These are phyloP conservation scores for Ceratobasidium sp. DNA, from an alignment of 1,284 basidiomycete genomes.

Conservation along the genomic window DNA sequence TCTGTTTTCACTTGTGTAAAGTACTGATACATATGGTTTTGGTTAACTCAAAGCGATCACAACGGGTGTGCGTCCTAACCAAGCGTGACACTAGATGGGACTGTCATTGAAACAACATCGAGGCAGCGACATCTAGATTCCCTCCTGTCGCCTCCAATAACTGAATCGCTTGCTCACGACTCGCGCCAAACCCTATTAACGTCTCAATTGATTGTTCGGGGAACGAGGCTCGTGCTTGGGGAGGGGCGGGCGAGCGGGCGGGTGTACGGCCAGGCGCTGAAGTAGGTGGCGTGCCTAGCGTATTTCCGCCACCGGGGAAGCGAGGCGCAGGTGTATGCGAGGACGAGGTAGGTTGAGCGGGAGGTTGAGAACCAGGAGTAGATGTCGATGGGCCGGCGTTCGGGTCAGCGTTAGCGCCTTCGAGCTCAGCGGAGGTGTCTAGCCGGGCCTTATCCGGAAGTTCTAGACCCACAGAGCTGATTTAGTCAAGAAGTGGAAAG, in stretches of 20 bases:
- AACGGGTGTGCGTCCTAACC: too few relatives aligned
- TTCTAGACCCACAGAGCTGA: conserved; percentile 42
- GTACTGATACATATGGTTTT: conserved; percentile 11
- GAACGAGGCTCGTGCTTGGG: conserved; percentile 59
- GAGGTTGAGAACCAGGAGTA: not conserved
- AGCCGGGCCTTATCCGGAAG: conserved; percentile 83
- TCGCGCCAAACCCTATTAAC: conserved; percentile 81
- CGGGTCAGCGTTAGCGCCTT: conserved; percentile 12
- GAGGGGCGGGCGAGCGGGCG: conserved; percentile 3
- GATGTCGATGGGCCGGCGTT: conserved; percentile 21
- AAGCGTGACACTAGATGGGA: too few relatives aligned
- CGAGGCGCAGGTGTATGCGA: conserved; percentile 6
- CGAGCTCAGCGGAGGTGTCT: conserved; percentile 41
- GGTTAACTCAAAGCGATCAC: too few relatives aligned
- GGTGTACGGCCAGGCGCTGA: conserved; percentile 20
- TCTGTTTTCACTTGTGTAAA: conserved; percentile 4
- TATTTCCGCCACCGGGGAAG: conserved; percentile 27
- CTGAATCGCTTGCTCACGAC: conserved; percentile 80
- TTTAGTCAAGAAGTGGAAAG: conserved; percentile 13
- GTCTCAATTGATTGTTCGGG: conserved; percentile 68
- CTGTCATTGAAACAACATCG: conserved; percentile 76
- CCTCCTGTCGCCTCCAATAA: conserved; percentile 85
- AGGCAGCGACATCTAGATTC: conserved; percentile 90
- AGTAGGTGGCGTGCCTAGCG: conserved; percentile 6
- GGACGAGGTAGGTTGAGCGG: not conserved